These are phyloP conservation scores for Coniferiporia sulphurascens DNA, from an alignment of 1,284 basidiomycete species.

Conservation along the genomic window DNA sequence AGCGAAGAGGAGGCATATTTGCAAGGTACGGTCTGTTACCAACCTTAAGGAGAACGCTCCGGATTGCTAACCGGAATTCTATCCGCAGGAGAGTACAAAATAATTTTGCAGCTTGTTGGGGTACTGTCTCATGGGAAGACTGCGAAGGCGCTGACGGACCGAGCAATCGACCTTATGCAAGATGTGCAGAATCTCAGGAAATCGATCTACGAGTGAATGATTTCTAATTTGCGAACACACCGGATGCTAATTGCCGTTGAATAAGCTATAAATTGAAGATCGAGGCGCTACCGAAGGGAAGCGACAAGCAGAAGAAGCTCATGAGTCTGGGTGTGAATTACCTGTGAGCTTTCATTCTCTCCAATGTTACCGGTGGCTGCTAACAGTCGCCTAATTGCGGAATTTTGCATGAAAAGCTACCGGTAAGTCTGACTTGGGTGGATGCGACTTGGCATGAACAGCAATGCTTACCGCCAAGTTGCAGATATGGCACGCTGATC, in stretches of 20 bases:
- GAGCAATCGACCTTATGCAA: slow-evolving; percentile 86
- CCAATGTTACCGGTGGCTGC: neutral
- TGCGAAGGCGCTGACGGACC: slow-evolving; percentile 91
- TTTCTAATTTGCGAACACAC: neutral
- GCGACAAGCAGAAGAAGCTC: slow-evolving; percentile 70
- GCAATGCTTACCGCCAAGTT: slow-evolving; percentile 13
- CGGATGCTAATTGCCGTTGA: slow-evolving; percentile 3
- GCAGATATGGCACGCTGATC: slow-evolving; percentile 87
- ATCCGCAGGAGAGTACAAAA: slow-evolving; percentile 89
- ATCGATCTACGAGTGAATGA: slow-evolving; percentile 78
- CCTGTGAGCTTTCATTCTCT: slow-evolving; percentile 44
- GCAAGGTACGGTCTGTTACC: slow-evolving; percentile 51
- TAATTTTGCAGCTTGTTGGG: slow-evolving; percentile 89
- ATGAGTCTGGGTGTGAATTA: slow-evolving; percentile 80
- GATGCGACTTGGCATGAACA: slow-evolving; percentile 18
- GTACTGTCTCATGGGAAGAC: slow-evolving; percentile 85
- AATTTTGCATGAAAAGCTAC: slow-evolving; percentile 2
- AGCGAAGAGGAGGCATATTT: slow-evolving; percentile 85
- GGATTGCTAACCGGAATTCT: neutral
- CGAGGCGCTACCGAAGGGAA: slow-evolving; percentile 77
- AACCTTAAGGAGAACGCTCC: neutral
- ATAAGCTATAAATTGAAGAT: slow-evolving; percentile 86
- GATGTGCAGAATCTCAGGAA: slow-evolving; percentile 93
- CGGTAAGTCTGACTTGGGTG: slow-evolving; percentile 16
- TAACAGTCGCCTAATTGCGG: neutral